Evolutionary conservation across 2,329 filamentous ascomycete species (phyloP).

Genomic region (Gliomastix tumulicola): DNA sequence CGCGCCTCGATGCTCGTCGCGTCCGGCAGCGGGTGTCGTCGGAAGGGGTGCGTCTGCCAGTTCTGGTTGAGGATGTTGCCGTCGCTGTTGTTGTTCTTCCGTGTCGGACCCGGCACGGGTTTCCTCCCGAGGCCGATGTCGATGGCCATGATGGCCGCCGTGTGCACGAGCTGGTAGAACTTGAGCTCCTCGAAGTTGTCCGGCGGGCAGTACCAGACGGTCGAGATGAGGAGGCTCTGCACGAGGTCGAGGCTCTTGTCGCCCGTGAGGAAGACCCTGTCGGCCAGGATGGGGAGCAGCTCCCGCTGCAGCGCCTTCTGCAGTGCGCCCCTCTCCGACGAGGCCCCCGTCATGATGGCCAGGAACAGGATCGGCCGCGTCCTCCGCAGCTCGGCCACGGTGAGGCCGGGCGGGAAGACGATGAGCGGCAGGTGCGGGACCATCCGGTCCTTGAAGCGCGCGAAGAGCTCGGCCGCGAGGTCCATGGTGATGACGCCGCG

Average conservation of each 20-base stretch:
- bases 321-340: constrained; percentile 45
- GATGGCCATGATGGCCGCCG: constrained; percentile 74
- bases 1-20: constrained; percentile 47
- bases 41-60: constrained; percentile 34
- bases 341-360: constrained; percentile 61
- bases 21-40: constrained; percentile 33
- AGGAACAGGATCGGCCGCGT: constrained; percentile 62
- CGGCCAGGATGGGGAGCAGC: constrained; percentile 65
- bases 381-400: constrained; percentile 47
- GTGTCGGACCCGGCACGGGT: constrained; percentile 8
- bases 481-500: constrained; percentile 51
- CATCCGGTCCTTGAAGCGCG: constrained; percentile 54
- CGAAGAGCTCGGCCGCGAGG: constrained; percentile 47
- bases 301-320: constrained; percentile 62
- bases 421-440: constrained; percentile 55
- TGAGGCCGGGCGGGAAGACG: constrained; percentile 47
- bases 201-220: constrained; percentile 82
- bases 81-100: background rate
- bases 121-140: constrained; percentile 67
- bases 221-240: constrained; percentile 67
- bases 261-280: constrained; percentile 66
- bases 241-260: constrained; percentile 80
- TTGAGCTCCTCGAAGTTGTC: constrained; percentile 81
- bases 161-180: constrained; percentile 81
- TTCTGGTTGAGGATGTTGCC: constrained; percentile 3